Conservation (phyloP, 805 yeast species). For the Kockiozyma suomiensis region DNA sequence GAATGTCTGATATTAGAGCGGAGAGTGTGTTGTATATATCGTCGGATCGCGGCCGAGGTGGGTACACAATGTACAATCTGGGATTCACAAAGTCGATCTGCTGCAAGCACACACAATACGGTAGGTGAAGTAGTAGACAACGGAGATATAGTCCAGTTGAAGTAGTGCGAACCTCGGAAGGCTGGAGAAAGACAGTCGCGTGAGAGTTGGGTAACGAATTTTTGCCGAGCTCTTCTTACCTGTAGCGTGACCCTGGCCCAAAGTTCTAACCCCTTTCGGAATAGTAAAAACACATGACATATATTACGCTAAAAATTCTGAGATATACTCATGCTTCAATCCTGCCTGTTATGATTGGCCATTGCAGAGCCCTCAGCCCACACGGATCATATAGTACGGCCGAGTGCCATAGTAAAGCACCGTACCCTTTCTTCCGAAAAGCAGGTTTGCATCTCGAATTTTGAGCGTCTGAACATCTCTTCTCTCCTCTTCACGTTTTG, state of each 20-base stretch:
- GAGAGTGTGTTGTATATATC: no score
- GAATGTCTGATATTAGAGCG: no score
- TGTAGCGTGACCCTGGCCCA: conserved; percentile 2
- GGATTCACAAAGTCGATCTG: no score
- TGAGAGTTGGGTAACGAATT: conserved; percentile 1
- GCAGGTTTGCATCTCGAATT: background rate
- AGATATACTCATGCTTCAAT: background rate
- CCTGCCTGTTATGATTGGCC: conserved; percentile 7
- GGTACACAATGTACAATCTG: no score
- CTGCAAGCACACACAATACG: no score
- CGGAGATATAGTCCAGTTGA: background rate
- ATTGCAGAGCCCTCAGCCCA: background rate
- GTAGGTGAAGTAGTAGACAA: background rate
- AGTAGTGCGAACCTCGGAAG: background rate
- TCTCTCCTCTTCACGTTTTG: background rate
- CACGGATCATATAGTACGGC: background rate
- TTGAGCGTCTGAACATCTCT: background rate
- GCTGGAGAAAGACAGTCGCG: conserved; percentile 1
- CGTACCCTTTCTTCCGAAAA: conserved; percentile 7
- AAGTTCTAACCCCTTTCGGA: background rate
- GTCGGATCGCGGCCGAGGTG: no score
- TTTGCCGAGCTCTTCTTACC: background rate
- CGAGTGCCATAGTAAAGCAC: background rate
- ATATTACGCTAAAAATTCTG: background rate
- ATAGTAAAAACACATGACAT: background rate